Evolutionary conservation across 495 filamentous ascomycete species (phyloP).

Genomic region (Xylaria palmicola): DNA sequence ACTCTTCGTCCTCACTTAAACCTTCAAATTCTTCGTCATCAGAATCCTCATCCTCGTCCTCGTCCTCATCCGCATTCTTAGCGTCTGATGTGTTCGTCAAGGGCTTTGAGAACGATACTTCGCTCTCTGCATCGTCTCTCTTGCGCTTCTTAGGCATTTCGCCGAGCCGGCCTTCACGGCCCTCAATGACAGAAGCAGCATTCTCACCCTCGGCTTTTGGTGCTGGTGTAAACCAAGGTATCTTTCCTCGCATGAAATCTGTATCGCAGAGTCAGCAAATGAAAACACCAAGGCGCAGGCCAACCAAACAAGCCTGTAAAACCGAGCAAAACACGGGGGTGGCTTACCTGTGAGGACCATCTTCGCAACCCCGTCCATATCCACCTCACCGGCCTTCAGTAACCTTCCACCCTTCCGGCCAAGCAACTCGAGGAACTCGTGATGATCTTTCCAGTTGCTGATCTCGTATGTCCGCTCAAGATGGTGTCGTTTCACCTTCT

Average conservation of each 20-base stretch:
- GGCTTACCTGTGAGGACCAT: slow-evolving; percentile 69
- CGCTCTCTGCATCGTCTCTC: slow-evolving; percentile 48
- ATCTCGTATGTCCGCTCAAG: slow-evolving; percentile 91
- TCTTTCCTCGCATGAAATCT: slow-evolving; percentile 91
- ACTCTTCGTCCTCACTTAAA: slow-evolving; percentile 24
- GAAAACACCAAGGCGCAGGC: slow-evolving; percentile 32
- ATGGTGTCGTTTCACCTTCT: slow-evolving; percentile 77
- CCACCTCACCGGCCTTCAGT: slow-evolving; percentile 85
- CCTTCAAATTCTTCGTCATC: slow-evolving; percentile 28
- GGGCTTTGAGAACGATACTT: slow-evolving; percentile 14
- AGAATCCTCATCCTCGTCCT: slow-evolving; percentile 30
- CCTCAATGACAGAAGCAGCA: slow-evolving; percentile 52
- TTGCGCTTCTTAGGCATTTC: slow-evolving; percentile 62
- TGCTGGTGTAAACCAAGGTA: slow-evolving; percentile 90
- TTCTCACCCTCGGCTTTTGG: slow-evolving; percentile 60
- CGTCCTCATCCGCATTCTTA: slow-evolving; percentile 26
- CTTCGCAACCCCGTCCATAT: slow-evolving; percentile 90
- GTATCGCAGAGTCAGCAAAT: slow-evolving; percentile 3
- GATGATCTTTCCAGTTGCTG: slow-evolving; percentile 67
- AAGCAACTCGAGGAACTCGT: slow-evolving; percentile 82
- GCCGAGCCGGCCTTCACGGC: slow-evolving; percentile 53
- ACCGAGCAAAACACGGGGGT: background rate
- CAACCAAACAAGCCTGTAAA: background rate
- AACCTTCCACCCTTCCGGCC: slow-evolving; percentile 85
- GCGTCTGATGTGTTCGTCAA: slow-evolving; percentile 29